Conservation (phyloP, 2,329 filamentous ascomycete species). For the Allantophomopsis cytisporea region DNA sequence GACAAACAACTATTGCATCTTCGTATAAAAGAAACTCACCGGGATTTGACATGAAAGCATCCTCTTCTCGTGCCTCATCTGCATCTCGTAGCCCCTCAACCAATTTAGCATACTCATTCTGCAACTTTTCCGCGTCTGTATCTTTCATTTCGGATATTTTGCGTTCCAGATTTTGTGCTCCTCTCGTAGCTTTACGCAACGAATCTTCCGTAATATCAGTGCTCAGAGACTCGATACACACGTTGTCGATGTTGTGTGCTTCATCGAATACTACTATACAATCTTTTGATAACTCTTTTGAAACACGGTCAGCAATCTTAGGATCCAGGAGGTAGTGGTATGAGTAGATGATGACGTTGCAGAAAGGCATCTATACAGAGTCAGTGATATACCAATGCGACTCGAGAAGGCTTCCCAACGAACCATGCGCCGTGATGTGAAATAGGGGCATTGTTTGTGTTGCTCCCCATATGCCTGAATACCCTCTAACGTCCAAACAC, state of each 20-base stretch:
- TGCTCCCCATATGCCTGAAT: slow-evolving; percentile 83
- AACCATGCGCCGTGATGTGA: slow-evolving; percentile 88
- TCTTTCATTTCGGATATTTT: slow-evolving; percentile 91
- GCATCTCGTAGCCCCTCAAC: slow-evolving; percentile 83
- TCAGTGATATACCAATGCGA: slow-evolving; percentile 4
- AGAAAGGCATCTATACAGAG: slow-evolving; percentile 72
- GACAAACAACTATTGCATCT: slow-evolving; percentile 4
- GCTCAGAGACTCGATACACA: slow-evolving; percentile 94
- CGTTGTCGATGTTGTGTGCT: slow-evolving; percentile 98
- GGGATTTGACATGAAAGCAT: slow-evolving; percentile 94
- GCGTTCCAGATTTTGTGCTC: slow-evolving; percentile 78
- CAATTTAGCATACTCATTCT: slow-evolving; percentile 89
- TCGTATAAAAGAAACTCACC: slow-evolving; percentile 10
- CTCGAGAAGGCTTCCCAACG: slow-evolving; percentile 9
- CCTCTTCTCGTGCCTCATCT: slow-evolving; percentile 81
- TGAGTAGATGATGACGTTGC: slow-evolving; percentile 98
- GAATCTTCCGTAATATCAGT: slow-evolving; percentile 96
- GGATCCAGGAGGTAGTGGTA: slow-evolving; percentile 97
- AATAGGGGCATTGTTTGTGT: slow-evolving; percentile 95
- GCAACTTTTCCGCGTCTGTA: slow-evolving; percentile 87
- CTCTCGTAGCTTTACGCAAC: slow-evolving; percentile 75
- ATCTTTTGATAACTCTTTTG: slow-evolving; percentile 91
- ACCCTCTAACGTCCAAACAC: slow-evolving; percentile 89
- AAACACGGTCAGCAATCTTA: slow-evolving; percentile 92
- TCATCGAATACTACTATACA: slow-evolving; percentile 98